Conservation (phyloP, 1,139 yeast species). For the Sugiyamaella novakii region DNA sequence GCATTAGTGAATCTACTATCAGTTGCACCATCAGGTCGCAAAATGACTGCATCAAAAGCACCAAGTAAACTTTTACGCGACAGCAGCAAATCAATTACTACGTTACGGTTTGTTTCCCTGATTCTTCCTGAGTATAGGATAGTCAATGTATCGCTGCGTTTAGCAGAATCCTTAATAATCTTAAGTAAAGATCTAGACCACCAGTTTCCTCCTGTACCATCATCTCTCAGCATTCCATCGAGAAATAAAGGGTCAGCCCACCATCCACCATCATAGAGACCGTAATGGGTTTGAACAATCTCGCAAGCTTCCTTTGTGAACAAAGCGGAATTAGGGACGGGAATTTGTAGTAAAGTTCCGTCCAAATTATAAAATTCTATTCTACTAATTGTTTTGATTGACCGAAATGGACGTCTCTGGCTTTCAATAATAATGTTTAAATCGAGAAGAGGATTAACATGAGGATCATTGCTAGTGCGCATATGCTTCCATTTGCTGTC, state of each 20-base stretch:
- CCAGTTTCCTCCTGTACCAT: conserved; percentile 36
- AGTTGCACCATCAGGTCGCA: conserved; percentile 37
- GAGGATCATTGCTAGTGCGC: background rate
- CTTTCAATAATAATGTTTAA: too few species aligned
- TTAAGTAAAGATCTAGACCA: conserved; percentile 44
- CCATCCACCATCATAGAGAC: conserved; percentile 50
- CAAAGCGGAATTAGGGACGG: conserved; percentile 47
- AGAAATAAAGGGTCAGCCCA: conserved; percentile 46
- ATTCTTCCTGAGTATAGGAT: conserved; percentile 47
- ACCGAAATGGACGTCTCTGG: background rate
- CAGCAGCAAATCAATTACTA: conserved; percentile 12
- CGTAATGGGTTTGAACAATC: conserved; percentile 34
- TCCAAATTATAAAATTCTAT: conserved; percentile 49
- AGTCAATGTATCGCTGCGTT: conserved; percentile 37
- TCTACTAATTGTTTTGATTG: conserved; percentile 1
- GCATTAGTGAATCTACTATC: background rate
- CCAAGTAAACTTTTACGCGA: background rate
- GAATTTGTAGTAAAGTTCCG: conserved; percentile 50
- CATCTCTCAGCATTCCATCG: conserved; percentile 40
- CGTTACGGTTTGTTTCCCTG: conserved; percentile 38
- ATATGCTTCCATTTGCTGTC: background rate
- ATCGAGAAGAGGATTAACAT: background rate
- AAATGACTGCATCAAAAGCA: conserved; percentile 45
- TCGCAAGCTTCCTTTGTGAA: conserved; percentile 40
- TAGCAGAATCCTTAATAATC: background rate